Base-by-base conservation (phyloP, 768 basidiomycete genomes). In the Mycena amicta region DNA sequence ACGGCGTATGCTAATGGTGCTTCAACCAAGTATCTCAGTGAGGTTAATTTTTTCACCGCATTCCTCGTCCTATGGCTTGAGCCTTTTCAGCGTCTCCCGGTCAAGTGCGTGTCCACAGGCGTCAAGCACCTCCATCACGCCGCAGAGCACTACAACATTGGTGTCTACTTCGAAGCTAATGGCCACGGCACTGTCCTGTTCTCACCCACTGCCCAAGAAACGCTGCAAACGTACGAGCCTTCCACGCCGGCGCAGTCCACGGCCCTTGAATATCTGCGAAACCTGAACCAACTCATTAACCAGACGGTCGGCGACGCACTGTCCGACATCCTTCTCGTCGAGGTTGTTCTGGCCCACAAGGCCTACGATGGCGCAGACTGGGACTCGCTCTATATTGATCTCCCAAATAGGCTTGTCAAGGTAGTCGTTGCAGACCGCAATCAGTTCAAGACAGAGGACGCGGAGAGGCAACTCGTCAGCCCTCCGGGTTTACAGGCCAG, bases 131-230 rank as follows among this genome's bases (percentile, higher is more conserved):
- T 98, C 49, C 97, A 99, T 71, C 95, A 98, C 69, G 97, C 95
- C 16, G 97, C 97, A 12, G 93, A 95, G 67, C 85, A 87, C 67
- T 98, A 89, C 73, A 84, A 93, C 69, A 83, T 99, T 55, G 97
- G 97, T n/a, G 93, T 99, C 45, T 99, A 99, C 75, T 99, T 99
- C 67, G 97, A 99, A 73, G 97, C 97, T 30, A 99, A 99, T 70
- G 97, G 97, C 2, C 97, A 99, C 66, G 97, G 97, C 29, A 99
- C 97, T 2, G 93, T 98, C 47, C 74, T 98, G 55, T 98, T 99
- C 77, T 98, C 97, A 13, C 83, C 81, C 5, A 71, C 81, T 20
- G 90, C 93, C 3, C 80, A 88, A 55, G 77, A 83, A 23, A 81
- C 72, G 45, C 78, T 99, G 39, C 66, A 75, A 28, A 73, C 76